phyloP scores from a whole-genome alignment of 768 basidiomycete genomes.

The Cyclocybe aegerita region DNA sequence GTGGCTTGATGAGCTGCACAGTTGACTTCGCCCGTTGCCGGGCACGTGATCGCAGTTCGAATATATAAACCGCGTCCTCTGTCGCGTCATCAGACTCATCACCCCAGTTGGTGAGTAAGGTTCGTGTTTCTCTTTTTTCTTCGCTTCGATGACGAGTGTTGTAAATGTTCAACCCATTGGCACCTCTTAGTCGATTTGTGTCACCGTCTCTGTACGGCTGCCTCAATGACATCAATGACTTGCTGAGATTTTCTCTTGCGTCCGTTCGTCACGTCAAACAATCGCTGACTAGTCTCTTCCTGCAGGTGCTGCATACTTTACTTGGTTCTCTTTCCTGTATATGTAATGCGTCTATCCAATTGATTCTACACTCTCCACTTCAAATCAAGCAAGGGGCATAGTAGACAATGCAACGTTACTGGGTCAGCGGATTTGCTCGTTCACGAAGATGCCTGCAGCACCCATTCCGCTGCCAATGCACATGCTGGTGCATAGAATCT shows the following conservation, averaged over 20 bases:
- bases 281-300: conserved; percentile 3
- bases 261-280: neutral
- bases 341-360: neutral
- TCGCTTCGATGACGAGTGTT: conserved; percentile 75
- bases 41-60: conserved; percentile 18
- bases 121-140: conserved; percentile 14
- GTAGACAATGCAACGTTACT: neutral
- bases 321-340: neutral
- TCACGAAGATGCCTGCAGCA: conserved; percentile 77
- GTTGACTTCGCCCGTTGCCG: conserved; percentile 27
- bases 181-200: conserved; percentile 90
- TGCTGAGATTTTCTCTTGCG: conserved; percentile 61
- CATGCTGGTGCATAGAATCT: conserved; percentile 78
- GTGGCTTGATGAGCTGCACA: conserved; percentile 32
- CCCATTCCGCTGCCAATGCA: conserved; percentile 88
- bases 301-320: neutral
- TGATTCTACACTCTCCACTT: neutral
- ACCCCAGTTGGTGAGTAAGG: neutral
- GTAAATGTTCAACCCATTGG: conserved; percentile 67
- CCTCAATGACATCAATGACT: conserved; percentile 82
- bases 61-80: conserved; percentile 7
- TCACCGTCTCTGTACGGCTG: conserved; percentile 30
- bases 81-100: neutral
- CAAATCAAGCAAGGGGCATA: neutral
- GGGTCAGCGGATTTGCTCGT: conserved; percentile 43